Conservation (phyloP, 2,329 filamentous ascomycete species). For the Ophiostoma himal-ulmi region DNA sequence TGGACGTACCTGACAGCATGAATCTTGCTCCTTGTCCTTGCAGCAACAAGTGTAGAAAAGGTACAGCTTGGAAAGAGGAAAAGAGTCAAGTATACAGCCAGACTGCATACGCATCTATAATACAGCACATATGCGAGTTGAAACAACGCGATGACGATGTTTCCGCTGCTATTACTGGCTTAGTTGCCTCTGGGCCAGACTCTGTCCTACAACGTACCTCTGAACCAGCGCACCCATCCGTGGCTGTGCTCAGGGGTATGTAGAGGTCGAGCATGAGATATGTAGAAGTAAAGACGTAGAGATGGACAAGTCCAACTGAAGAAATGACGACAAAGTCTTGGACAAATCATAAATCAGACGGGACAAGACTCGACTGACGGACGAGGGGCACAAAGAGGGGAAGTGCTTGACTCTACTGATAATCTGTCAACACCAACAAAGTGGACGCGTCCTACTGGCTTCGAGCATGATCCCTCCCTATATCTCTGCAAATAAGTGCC, state of each 20-base stretch:
- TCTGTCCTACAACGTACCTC: neutral
- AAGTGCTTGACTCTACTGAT: neutral
- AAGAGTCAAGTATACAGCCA: neutral
- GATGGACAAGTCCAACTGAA: neutral
- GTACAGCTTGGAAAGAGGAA: neutral
- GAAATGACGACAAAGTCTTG: neutral
- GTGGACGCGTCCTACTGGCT: conserved; percentile 1
- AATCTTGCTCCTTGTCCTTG: conserved; percentile 15
- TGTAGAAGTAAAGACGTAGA: neutral
- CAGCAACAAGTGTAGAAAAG: conserved; percentile 13
- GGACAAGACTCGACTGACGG: neutral
- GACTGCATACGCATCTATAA: conserved; percentile 11
- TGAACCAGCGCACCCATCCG: neutral
- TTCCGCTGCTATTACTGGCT: neutral
- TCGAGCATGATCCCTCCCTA: conserved; percentile 4
- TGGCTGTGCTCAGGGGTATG: conserved; percentile 7
- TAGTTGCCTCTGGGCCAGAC: neutral
- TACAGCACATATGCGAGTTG: conserved; percentile 9
- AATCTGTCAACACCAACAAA: neutral
- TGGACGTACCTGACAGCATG: conserved; percentile 13
- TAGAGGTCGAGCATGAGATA: neutral
- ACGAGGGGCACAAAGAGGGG: neutral
- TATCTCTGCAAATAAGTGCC: neutral
- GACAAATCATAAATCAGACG: neutral
- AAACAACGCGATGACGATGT: conserved; percentile 15